Evolutionary conservation across 345 rosid genomes (phyloP).

Genomic region (Mercurialis annua): DNA sequence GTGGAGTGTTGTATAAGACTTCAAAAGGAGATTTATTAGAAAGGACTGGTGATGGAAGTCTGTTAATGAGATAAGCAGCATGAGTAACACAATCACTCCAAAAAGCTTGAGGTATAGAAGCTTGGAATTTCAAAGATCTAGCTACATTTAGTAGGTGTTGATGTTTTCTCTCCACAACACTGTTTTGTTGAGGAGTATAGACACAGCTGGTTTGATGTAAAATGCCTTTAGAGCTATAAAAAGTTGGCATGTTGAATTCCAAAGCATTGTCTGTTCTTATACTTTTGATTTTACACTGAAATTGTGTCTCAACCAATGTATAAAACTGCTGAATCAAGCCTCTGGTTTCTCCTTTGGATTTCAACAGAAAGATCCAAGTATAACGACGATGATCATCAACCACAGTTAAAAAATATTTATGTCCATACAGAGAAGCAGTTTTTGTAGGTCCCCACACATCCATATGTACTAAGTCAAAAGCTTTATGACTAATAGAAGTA

Average conservation of each 20-base stretch:
- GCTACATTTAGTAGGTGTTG: no score
- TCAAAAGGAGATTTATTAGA: neutral
- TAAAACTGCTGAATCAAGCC: neutral
- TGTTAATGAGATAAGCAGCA: neutral
- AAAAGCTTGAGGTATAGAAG: neutral
- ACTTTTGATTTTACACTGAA: neutral
- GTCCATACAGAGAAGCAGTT: neutral
- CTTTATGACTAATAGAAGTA: neutral
- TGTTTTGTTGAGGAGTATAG: neutral
- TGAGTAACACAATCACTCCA: neutral
- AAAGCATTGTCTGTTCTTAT: neutral
- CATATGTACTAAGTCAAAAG: neutral
- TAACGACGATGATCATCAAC: neutral
- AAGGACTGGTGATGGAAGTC: neutral
- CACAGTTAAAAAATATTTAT: neutral
- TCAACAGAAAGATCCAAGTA: neutral
- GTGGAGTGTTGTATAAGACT: neutral
- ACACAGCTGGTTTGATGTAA: neutral
- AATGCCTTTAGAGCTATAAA: neutral
- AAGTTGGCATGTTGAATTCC: neutral
- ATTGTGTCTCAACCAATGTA: neutral
- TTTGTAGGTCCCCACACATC: neutral
- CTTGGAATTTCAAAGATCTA: neutral
- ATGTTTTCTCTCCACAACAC: no score
- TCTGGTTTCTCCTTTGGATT: neutral